A percentile compares a stretch with the other conserved stretches of the same genome.
These are phyloP conservation scores for Ascochyta clinopodiicola DNA, from an alignment of 2,329 filamentous ascomycete genomes.

Conservation along the genomic window DNA sequence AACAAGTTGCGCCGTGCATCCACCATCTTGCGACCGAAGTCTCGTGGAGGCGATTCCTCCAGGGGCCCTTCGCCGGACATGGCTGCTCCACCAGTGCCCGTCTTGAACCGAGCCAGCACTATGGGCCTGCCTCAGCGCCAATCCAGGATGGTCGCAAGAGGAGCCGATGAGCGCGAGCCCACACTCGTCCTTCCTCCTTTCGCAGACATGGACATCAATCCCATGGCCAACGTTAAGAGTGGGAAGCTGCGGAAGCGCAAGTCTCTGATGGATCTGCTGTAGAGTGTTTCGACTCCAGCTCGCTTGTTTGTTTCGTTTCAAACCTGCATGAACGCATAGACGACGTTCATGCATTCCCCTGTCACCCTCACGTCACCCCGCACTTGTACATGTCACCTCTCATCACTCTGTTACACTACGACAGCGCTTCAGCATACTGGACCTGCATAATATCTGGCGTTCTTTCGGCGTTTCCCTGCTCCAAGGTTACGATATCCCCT, in stretches of 20 bases:
- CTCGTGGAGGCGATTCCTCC: constrained; percentile 22
- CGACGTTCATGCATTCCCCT: constrained; percentile 20
- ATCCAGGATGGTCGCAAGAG: constrained; percentile 40
- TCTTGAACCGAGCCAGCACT: constrained; percentile 19
- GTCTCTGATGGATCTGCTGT: constrained; percentile 47
- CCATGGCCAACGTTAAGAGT: constrained; percentile 31
- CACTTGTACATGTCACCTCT: constrained; percentile 16
- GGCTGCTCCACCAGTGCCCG: constrained; percentile 31
- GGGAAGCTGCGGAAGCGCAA: constrained; percentile 45
- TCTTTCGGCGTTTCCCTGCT: constrained; percentile 8
- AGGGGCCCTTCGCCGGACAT: constrained; percentile 33
- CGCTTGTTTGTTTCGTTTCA: constrained; percentile 28
- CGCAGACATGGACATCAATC: constrained; percentile 27
- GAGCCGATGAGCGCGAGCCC: constrained; percentile 46
- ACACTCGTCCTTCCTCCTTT: constrained; percentile 43
- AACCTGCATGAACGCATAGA: constrained; percentile 25
- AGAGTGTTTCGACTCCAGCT: constrained; percentile 16
- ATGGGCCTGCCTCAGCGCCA: constrained; percentile 25
- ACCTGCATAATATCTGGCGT: constrained; percentile 28
- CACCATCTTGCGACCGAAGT: constrained; percentile 38
- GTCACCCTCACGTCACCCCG: constrained; percentile 11
- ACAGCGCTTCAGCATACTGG: constrained; percentile 11
- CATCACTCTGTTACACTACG: constrained; percentile 11
- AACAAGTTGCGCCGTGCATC: constrained; percentile 42
- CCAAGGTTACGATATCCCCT: constrained; percentile 22